Base-by-base conservation (phyloP, 2,329 filamentous ascomycete genomes). In the Diaporthe sp. region DNA sequence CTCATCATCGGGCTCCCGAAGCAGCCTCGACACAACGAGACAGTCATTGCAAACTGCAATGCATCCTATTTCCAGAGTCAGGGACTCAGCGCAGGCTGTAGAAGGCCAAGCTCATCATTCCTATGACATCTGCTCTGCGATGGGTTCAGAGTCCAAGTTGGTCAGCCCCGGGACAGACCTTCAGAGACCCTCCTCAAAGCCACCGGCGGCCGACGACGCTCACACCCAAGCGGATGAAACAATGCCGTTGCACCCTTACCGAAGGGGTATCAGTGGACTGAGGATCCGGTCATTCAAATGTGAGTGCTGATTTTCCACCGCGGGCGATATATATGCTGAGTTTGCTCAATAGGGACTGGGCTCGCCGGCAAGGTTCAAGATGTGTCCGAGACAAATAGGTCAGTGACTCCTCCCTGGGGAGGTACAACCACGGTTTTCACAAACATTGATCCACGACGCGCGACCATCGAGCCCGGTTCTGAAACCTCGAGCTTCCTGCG, bases 401-500 rank as follows among this genome's bases (percentile, higher is more conserved):
- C 65, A 6, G 56, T 74, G 19, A 74, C 44, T 27, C 72, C 66
- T 35, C 27, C 42, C 25, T 53, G 35, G 35, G 59, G 58, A 55
- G 72, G 25, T 27, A 50, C 42, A 32, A 53, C 13, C 32, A 63
- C 37, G 30, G 30, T 66, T 61, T 70, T 75, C 47, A 27, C 42
- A 15, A 55, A 39, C 22, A 44, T 58, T n/a, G 32, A 59, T 22
- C 53, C 70, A 12, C 76, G 76, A n/a, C 71, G 70, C 47, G 73
- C 58, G 37, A 74, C 70, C 25, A 70, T 66, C 13, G 78, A 79
- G 66, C 15, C n/a, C 73, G 70, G 27, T 37, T 84, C 85, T 2
- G 83, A 85, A 65, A 82, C 82, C n/a, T 79, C 81, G 1, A 84
- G 83, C 73, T 84, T 84, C 51, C 78, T 78, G 32, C 81, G 82